Percentiles rank a stretch among this genome's conserved stretches.
Conservation (phyloP, 75 land plant genomes). For the Pseudotsuga menziesii region DNA sequence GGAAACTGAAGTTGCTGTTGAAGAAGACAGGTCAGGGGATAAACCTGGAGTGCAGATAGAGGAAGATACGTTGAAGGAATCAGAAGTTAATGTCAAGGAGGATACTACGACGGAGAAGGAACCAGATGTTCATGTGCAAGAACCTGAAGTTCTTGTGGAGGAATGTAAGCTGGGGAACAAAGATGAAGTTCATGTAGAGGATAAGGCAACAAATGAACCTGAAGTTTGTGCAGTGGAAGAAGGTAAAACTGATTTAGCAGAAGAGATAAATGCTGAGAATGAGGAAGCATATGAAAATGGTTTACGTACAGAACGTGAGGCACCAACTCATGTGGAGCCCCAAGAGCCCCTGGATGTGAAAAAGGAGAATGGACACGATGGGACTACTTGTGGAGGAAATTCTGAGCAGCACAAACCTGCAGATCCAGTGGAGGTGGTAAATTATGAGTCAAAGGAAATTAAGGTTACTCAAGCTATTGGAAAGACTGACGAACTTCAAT, state of each 20-base stretch:
- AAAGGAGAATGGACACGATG: conserved; percentile 1
- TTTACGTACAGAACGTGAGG: neutral
- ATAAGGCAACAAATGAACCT: neutral
- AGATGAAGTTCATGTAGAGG: neutral
- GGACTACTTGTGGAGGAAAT: neutral
- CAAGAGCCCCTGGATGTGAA: neutral
- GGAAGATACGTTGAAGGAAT: neutral
- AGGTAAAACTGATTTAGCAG: neutral
- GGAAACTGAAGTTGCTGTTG: too few species aligned
- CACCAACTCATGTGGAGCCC: neutral
- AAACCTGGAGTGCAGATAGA: neutral
- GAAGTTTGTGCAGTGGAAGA: neutral
- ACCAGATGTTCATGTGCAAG: neutral
- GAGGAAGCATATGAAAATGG: neutral
- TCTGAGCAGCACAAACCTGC: neutral
- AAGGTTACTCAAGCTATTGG: neutral
- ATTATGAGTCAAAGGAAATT: neutral
- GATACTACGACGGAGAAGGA: neutral
- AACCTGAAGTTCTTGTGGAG: neutral
- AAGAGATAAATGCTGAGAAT: neutral
- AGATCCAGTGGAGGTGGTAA: neutral
- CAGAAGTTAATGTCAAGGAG: neutral
- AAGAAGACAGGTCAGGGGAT: neutral
- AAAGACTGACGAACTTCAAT: neutral
- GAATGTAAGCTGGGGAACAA: neutral